Percentiles rank a stretch among this genome's conserved stretches.
Conservation (phyloP, 2,329 filamentous ascomycete genomes). For the Fusarium xylarioides region DNA sequence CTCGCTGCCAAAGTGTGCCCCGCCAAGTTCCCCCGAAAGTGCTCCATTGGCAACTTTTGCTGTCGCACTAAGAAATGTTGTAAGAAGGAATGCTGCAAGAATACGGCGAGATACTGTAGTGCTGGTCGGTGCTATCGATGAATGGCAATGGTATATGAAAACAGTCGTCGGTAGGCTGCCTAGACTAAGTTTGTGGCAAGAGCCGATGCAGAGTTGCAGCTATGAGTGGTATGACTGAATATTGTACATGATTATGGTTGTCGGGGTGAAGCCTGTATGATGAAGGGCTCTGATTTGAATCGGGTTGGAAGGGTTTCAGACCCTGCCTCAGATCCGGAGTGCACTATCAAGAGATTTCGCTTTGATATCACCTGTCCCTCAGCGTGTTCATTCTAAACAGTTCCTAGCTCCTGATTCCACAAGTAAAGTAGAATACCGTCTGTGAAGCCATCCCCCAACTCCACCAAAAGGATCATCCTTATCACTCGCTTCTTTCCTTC, state of each 20-base stretch:
- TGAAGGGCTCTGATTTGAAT: no score
- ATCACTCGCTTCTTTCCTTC: conserved; percentile 15
- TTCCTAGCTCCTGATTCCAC: conserved; percentile 35
- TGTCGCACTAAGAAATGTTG: conserved; percentile 23
- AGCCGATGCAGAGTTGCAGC: accelerated
- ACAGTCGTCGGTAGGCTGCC: neutral
- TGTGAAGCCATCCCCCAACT: conserved; percentile 30
- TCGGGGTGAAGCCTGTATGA: no score
- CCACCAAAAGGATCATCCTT: conserved; percentile 27
- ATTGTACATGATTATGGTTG: neutral
- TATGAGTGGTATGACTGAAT: neutral
- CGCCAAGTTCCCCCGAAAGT: conserved; percentile 19
- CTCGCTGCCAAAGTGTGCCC: conserved; percentile 13
- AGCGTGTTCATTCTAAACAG: neutral
- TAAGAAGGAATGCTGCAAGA: conserved; percentile 23
- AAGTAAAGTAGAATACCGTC: conserved; percentile 22
- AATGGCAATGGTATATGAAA: no score
- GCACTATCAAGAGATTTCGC: neutral
- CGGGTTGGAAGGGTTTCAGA: no score
- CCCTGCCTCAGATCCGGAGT: neutral
- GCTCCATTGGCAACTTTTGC: conserved; percentile 5
- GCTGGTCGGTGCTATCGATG: conserved; percentile 6
- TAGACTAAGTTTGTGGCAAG: neutral
- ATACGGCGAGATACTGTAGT: conserved; percentile 9
- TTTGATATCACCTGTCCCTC: accelerated